A percentile compares a stretch with the other conserved stretches of the same genome.
Evolutionary conservation across 164 flowering plant genomes (phyloP).

Genomic region (Chimonanthus salicifolius): DNA sequence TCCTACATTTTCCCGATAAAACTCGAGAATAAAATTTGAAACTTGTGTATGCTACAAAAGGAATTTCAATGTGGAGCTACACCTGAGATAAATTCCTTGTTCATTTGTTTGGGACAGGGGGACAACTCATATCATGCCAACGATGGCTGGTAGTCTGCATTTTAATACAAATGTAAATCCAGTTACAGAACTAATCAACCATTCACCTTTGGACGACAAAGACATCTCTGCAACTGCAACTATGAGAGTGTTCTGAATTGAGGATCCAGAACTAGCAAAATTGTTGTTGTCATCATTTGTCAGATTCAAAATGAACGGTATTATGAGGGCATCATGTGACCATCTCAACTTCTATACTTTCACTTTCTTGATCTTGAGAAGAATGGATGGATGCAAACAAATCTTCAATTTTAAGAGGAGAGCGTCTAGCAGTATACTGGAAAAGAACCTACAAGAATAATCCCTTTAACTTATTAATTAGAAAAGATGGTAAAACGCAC

Average conservation of each 20-base stretch:
- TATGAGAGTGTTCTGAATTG: too few relatives aligned
- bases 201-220: neutral
- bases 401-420: constrained; percentile 74
- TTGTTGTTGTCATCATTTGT: too few relatives aligned
- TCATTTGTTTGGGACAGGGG: too few relatives aligned
- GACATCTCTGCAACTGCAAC: neutral
- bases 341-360: constrained; percentile 53
- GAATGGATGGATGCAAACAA: constrained; percentile 48
- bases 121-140: too few relatives aligned
- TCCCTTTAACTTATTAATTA: neutral
- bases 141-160: too few relatives aligned
- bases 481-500: neutral
- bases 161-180: too few relatives aligned
- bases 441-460: constrained; percentile 54
- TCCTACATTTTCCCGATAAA: too few relatives aligned
- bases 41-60: neutral
- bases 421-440: constrained; percentile 66
- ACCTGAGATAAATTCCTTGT: too few relatives aligned
- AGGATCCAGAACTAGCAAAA: too few relatives aligned
- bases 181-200: neutral
- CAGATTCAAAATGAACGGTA: too few relatives aligned
- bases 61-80: neutral
- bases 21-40: too few relatives aligned
- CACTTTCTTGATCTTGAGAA: constrained; percentile 27
- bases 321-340: constrained; percentile 23